A percentile compares a stretch with the other conserved stretches of the same genome.
Evolutionary conservation across 192 early-diverging fungal species (phyloP).

Genomic region (Backusella westeae): DNA sequence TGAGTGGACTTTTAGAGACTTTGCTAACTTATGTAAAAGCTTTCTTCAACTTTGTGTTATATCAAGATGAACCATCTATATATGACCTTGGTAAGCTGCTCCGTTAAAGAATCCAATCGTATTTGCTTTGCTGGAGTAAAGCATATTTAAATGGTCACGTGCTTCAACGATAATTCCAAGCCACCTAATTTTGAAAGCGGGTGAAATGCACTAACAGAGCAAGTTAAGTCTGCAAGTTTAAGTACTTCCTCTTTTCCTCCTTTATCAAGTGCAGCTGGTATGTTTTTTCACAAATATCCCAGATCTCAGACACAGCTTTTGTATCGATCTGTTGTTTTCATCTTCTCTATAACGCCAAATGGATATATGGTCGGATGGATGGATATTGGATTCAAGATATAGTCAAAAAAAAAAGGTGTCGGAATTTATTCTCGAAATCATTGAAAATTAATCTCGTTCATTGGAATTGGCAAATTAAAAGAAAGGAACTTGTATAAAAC

Average conservation of each 20-base stretch:
- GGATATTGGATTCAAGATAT: background rate
- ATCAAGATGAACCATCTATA: too few relatives aligned
- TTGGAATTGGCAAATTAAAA: background rate
- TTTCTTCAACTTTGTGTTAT: too few relatives aligned
- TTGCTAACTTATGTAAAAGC: too few relatives aligned
- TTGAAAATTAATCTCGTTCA: background rate
- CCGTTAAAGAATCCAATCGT: too few relatives aligned
- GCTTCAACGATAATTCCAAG: background rate
- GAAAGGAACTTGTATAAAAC: too few relatives aligned
- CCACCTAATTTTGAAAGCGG: background rate
- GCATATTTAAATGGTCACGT: background rate
- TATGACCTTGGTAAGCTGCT: too few relatives aligned
- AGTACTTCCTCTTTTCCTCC: constrained; percentile 21
- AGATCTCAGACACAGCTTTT: background rate
- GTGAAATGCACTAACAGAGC: background rate
- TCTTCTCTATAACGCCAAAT: background rate
- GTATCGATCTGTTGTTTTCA: background rate
- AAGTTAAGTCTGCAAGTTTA: background rate
- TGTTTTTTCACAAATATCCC: background rate
- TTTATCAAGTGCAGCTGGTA: constrained; percentile 15
- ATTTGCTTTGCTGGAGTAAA: too few relatives aligned
- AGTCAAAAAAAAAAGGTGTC: background rate
- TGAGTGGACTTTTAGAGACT: too few relatives aligned
- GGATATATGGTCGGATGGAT: constrained; percentile 7
- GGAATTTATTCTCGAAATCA: background rate